Conservation (phyloP, 768 basidiomycete genomes). For the Collybia nuda region DNA sequence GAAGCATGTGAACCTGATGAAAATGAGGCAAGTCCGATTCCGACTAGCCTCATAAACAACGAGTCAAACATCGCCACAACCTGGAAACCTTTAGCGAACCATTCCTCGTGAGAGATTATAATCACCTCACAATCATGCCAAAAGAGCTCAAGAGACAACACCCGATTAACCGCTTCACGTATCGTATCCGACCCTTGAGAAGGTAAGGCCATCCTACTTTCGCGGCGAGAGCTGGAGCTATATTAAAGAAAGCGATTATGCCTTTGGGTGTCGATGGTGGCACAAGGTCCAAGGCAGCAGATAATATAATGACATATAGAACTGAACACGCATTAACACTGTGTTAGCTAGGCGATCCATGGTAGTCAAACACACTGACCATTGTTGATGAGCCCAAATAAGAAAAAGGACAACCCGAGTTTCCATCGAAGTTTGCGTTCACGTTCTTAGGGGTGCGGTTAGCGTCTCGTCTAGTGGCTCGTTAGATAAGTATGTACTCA, state of each 20-base stretch:
- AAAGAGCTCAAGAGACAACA: conserved; percentile 74
- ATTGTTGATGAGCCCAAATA: conserved; percentile 93
- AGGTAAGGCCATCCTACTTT: conserved; percentile 94
- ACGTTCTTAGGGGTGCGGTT: conserved; percentile 2
- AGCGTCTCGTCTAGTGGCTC: background rate
- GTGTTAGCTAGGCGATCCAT: conserved; percentile 5
- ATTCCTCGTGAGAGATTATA: background rate
- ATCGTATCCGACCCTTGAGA: conserved; percentile 82
- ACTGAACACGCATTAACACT: conserved; percentile 41
- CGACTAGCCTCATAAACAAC: conserved; percentile 69
- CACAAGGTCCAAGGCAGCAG: conserved; percentile 92
- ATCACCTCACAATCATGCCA: conserved; percentile 80
- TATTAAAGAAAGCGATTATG: conserved; percentile 94
- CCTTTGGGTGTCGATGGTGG: conserved; percentile 92
- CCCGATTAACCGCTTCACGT: conserved; percentile 67
- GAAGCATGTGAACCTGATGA: conserved; percentile 60
- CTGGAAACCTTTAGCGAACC: conserved; percentile 34
- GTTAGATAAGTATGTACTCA: background rate
- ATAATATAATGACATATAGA: conserved; percentile 94
- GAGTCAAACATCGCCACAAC: conserved; percentile 73
- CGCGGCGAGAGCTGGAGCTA: conserved; percentile 81
- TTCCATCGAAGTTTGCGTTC: conserved; percentile 27
- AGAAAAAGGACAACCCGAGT: conserved; percentile 73
- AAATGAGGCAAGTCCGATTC: conserved; percentile 80
- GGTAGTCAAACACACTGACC: conserved; percentile 38